A percentile compares a stretch with the other conserved stretches of the same genome.
Conservation (phyloP, 768 basidiomycete genomes). For the Leccinum incarnatum region DNA sequence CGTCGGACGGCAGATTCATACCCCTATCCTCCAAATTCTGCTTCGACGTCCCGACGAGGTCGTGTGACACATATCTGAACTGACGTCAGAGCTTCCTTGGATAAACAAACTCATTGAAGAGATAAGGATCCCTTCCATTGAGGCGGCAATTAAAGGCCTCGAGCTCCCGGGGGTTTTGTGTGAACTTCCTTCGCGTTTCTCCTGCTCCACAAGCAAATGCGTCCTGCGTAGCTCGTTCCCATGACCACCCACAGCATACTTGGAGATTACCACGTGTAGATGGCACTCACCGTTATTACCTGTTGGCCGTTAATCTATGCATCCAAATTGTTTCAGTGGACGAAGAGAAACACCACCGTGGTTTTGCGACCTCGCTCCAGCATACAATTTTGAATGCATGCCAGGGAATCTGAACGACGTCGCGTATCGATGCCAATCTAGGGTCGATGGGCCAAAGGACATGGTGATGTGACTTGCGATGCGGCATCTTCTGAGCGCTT, state of each 20-base stretch:
- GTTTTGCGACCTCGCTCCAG: not conserved
- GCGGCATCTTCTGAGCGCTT: not conserved
- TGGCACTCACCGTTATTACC: not conserved
- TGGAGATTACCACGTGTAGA: not conserved
- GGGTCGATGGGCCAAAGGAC: not conserved
- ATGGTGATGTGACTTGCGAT: not conserved
- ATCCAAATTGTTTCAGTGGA: not conserved
- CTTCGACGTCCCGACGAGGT: not conserved
- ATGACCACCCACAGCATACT: not conserved
- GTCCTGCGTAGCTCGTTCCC: not conserved
- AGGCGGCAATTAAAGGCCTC: not conserved
- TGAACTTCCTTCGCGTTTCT: slow-evolving; percentile 3
- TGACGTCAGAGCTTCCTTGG: not conserved
- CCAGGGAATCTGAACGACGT: not conserved
- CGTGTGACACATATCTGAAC: not conserved
- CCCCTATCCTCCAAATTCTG: not conserved
- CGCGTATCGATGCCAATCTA: not conserved
- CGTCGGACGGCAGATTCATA: not conserved
- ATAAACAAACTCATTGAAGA: not conserved
- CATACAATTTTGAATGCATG: not conserved
- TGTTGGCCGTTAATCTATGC: not conserved
- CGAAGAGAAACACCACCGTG: slow-evolving; percentile 1
- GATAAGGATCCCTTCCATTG: not conserved
- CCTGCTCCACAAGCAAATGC: not conserved
- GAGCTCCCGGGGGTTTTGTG: not conserved